These are phyloP conservation scores for Pythium sp. DNA, from an alignment of 352 stramenopile genomes.

Conservation along the genomic window DNA sequence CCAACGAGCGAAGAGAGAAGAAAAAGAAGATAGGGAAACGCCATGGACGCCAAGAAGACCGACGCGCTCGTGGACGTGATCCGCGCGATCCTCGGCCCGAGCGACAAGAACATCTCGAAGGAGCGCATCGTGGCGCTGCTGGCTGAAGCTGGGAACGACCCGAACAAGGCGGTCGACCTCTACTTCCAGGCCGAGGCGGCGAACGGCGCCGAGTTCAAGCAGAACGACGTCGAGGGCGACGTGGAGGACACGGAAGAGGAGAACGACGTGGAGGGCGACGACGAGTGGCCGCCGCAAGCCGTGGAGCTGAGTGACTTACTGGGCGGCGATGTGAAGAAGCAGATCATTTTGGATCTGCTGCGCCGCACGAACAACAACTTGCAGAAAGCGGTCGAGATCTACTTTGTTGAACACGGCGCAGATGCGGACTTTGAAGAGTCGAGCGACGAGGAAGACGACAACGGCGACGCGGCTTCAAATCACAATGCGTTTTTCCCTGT, in stretches of 20 bases:
- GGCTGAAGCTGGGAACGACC: conserved; percentile 56
- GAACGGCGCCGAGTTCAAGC: conserved; percentile 35
- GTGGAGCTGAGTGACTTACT: conserved; percentile 70
- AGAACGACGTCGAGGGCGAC: conserved; percentile 53
- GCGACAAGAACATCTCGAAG: conserved; percentile 48
- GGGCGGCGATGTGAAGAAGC: conserved; percentile 54
- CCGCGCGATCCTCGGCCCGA: conserved; percentile 70
- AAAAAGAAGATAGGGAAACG: not conserved
- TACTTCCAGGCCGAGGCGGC: conserved; percentile 66
- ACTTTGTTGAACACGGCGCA: conserved; percentile 62
- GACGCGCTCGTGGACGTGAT: conserved; percentile 76
- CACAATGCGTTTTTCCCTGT: conserved; percentile 32
- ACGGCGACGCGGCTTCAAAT: conserved; percentile 11
- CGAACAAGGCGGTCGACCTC: conserved; percentile 81
- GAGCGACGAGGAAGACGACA: conserved; percentile 41
- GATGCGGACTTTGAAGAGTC: conserved; percentile 40
- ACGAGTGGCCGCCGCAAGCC: conserved; percentile 42
- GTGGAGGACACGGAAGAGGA: conserved; percentile 31
- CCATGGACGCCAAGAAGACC: conserved; percentile 49
- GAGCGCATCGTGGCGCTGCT: conserved; percentile 68
- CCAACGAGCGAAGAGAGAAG: not conserved
- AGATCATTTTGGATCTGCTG: conserved; percentile 55
- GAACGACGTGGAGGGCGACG: conserved; percentile 40
- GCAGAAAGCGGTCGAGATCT: conserved; percentile 77
- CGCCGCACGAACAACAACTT: conserved; percentile 67